Evolutionary conservation across 345 rosid genomes (phyloP).

Genomic region (Ricinus communis): DNA sequence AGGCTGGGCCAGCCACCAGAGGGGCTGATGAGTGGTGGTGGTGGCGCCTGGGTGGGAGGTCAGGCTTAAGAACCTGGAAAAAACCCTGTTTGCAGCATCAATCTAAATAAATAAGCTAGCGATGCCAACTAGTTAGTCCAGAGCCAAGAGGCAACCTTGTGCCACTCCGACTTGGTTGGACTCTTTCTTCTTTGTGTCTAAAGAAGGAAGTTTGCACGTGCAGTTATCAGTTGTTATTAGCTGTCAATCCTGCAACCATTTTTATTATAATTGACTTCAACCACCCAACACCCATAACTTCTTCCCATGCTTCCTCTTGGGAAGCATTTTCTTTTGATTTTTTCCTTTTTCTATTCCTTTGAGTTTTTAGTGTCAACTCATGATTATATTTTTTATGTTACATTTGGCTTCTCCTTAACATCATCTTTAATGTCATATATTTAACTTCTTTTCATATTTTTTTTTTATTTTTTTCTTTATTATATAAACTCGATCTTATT

Average conservation of each 20-base stretch:
- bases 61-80: no score
- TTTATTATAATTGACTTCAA: conserved; percentile 12
- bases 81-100: no score
- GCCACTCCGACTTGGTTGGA: conserved; percentile 23
- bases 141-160: background rate
- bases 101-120: no score
- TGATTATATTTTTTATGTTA: background rate
- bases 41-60: background rate
- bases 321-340: conserved; percentile 27
- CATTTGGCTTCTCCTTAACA: no score
- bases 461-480: no score
- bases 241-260: conserved; percentile 22
- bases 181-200: background rate
- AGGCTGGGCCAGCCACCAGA: conserved; percentile 24
- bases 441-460: no score
- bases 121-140: no score
- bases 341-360: background rate
- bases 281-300: conserved; percentile 23
- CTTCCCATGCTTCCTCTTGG: conserved; percentile 50
- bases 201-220: conserved; percentile 20
- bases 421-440: no score
- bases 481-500: no score
- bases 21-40: background rate
- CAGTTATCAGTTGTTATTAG: conserved; percentile 27
- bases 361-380: background rate